Conservation (phyloP, 73 alveolate species). For the Paramecium sonneborni region DNA sequence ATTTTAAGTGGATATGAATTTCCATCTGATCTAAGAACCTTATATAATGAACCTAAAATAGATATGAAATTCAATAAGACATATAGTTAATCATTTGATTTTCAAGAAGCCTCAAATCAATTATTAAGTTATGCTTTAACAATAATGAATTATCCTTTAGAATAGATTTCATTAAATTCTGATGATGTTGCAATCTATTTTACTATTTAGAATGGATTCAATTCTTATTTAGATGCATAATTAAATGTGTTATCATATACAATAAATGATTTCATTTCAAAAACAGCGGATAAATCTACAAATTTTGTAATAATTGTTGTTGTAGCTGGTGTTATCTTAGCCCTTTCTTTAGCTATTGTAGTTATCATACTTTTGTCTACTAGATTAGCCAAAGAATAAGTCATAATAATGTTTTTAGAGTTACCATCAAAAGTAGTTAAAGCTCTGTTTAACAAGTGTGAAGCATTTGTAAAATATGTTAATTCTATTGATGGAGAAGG, state of each 20-base stretch:
- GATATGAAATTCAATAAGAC: not conserved
- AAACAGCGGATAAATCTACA: not conserved
- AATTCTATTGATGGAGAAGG: constrained; percentile 21
- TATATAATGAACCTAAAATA: not conserved
- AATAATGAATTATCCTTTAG: not conserved
- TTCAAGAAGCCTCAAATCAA: constrained; percentile 10
- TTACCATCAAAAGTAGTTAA: not conserved
- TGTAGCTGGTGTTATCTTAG: not conserved
- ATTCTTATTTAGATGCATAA: not conserved
- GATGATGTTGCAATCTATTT: not conserved
- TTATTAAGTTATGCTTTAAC: not conserved
- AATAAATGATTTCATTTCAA: not conserved
- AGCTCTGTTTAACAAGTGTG: not conserved
- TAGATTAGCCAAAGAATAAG: constrained; percentile 8
- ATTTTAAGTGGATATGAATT: not conserved
- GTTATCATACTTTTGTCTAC: not conserved
- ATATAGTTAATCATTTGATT: not conserved
- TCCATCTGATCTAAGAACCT: not conserved
- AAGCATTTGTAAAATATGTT: not conserved
- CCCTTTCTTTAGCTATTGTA: constrained; percentile 3
- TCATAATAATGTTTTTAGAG: not conserved
- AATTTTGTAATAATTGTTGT: constrained; percentile 28
- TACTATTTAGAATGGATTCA: not conserved
- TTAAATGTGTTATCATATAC: not conserved
- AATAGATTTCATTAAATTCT: not conserved